Evolutionary conservation across 179 eudicot species (phyloP).

Genomic region (Monotropa hypopitys): DNA sequence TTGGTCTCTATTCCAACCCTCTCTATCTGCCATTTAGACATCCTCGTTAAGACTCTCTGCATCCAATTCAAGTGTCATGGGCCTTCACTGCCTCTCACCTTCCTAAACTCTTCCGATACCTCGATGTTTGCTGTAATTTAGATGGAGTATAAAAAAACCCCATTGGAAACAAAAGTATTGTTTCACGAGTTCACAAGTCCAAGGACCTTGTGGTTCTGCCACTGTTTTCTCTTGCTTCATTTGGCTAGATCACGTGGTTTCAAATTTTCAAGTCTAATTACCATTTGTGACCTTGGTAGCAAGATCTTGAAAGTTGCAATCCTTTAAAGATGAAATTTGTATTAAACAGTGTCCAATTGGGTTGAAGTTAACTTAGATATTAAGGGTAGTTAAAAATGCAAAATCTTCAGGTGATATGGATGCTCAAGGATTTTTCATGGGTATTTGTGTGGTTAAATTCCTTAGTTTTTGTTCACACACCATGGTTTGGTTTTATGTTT

Average conservation of each 20-base stretch:
- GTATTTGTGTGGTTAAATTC: not conserved
- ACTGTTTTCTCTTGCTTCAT: not conserved
- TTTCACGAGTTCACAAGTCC: not conserved
- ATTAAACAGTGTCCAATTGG: not conserved
- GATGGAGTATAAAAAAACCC: not conserved
- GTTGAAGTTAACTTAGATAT: not conserved
- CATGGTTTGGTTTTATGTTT: not conserved
- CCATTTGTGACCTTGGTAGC: not conserved
- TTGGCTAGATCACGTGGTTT: not conserved
- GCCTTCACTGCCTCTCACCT: not conserved
- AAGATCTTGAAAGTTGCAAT: not conserved
- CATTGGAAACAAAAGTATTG: not conserved
- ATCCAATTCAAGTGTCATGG: not conserved
- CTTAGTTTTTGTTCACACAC: not conserved
- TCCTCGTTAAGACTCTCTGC: not conserved
- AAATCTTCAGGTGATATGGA: not conserved
- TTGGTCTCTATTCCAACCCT: not conserved
- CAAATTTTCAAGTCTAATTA: not conserved
- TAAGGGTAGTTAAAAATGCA: not conserved
- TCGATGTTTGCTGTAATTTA: not conserved
- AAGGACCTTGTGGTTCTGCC: not conserved
- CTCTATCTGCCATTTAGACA: not conserved
- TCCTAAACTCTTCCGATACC: not conserved
- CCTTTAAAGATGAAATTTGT: not conserved
- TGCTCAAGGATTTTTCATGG: not conserved